Conservation (phyloP, 148 eudicot species). For the Rhododendron mucronatum region DNA sequence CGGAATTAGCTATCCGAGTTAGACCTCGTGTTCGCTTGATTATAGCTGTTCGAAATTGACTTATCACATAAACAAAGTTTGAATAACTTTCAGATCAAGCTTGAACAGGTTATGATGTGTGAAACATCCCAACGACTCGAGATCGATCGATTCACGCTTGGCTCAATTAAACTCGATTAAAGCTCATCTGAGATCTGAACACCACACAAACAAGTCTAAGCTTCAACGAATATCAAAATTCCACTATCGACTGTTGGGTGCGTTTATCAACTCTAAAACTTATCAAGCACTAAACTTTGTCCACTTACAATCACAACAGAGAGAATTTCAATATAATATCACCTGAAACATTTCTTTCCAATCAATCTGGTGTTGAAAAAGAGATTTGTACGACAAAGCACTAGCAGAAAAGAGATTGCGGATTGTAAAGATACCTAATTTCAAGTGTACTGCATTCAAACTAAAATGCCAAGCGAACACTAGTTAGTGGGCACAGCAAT, state of each 20-base stretch:
- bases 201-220: not conserved
- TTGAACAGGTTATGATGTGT: not conserved
- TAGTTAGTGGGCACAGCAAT: slow-evolving; percentile 3
- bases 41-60: not conserved
- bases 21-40: not conserved
- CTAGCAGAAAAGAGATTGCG: not conserved
- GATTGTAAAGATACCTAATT: not conserved
- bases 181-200: not conserved
- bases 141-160: not conserved
- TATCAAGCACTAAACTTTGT: not conserved
- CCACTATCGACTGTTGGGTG: not conserved
- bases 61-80: not conserved
- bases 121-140: too few species aligned
- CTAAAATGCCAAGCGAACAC: not conserved
- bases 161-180: not conserved
- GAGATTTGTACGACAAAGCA: not conserved
- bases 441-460: not conserved
- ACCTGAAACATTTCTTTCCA: not conserved
- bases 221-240: not conserved
- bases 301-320: not conserved
- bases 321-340: too few species aligned
- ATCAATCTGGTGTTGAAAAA: not conserved
- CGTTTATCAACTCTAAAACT: not conserved
- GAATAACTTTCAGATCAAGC: not conserved
- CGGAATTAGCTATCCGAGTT: not conserved